Evolutionary conservation across 192 early-diverging fungal species (phyloP).

Genomic region (Dissophora ornata): DNA sequence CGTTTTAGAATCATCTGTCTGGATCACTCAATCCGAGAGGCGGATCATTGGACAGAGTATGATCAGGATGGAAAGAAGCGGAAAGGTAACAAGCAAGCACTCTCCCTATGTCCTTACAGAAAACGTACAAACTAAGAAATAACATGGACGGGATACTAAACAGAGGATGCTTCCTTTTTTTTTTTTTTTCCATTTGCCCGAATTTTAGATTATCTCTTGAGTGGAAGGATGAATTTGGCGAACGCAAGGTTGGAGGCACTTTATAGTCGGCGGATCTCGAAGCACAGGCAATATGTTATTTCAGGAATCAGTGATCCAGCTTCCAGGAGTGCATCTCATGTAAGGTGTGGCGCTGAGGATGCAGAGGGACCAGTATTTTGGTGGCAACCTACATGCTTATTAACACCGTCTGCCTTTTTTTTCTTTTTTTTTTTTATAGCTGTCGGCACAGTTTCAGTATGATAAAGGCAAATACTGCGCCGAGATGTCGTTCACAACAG

Average conservation of each 20-base stretch:
- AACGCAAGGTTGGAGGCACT: constrained; percentile 75
- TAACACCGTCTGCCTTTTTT: too few relatives aligned
- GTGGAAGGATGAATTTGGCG: constrained; percentile 78
- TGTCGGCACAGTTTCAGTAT: constrained; percentile 77
- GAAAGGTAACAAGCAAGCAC: constrained; percentile 38
- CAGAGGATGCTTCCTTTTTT: too few relatives aligned
- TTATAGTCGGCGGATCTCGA: constrained; percentile 65
- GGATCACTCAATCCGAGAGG: constrained; percentile 48
- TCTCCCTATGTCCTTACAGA: too few relatives aligned
- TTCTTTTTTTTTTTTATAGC: constrained; percentile 29
- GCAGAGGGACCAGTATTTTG: too few relatives aligned
- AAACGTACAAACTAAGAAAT: background rate
- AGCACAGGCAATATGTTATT: constrained; percentile 64
- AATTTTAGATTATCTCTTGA: constrained; percentile 68
- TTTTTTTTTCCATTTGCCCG: background rate
- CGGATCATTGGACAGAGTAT: constrained; percentile 46
- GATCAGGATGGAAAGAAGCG: constrained; percentile 40
- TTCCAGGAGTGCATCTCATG: constrained; percentile 58
- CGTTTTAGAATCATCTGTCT: constrained; percentile 59
- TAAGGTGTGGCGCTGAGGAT: too few relatives aligned
- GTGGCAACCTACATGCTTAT: too few relatives aligned
- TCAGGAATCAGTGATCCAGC: constrained; percentile 72
- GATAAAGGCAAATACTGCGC: constrained; percentile 77
- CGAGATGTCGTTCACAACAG: constrained; percentile 80
- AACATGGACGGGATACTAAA: too few relatives aligned